Percentiles rank a stretch among this genome's conserved stretches.
Evolutionary conservation across 352 stramenopile species (phyloP).

Genomic region (Pythium diclinum): DNA sequence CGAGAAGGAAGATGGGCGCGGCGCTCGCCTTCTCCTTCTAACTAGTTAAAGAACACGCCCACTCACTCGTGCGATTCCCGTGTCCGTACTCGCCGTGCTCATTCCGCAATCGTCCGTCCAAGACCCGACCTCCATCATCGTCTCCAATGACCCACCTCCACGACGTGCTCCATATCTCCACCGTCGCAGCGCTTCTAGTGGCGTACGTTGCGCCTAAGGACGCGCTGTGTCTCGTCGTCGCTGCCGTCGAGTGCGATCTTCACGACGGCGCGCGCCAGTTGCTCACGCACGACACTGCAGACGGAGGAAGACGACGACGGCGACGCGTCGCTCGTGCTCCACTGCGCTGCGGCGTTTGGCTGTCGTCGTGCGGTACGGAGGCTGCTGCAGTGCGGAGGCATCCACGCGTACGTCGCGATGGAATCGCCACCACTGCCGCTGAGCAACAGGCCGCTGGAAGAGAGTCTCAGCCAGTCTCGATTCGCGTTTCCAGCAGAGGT

Average conservation of each 20-base stretch:
- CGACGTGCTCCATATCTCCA: slow-evolving; percentile 17
- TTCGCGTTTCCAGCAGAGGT: slow-evolving; percentile 1
- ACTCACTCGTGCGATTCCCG: not conserved
- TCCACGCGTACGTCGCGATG: not conserved
- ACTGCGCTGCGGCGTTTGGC: slow-evolving; percentile 15
- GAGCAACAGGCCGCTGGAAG: not conserved
- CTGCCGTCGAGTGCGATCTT: slow-evolving; percentile 9
- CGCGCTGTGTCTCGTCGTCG: slow-evolving; percentile 1
- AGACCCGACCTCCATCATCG: not conserved
- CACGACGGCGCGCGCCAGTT: slow-evolving; percentile 8
- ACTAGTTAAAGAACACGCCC: not conserved
- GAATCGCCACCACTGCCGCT: not conserved
- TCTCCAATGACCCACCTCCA: not conserved
- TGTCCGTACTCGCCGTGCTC: not conserved
- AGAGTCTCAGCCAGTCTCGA: not conserved
- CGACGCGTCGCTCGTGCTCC: not conserved
- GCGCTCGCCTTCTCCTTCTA: not conserved
- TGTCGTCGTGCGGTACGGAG: slow-evolving; percentile 6
- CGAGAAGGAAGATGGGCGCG: not conserved
- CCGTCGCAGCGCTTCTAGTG: slow-evolving; percentile 5
- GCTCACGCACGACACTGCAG: not conserved
- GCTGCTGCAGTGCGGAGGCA: not conserved
- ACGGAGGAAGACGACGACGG: not conserved
- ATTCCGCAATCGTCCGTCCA: not conserved
- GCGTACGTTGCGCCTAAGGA: slow-evolving; percentile 11